Base-by-base conservation (phyloP, 495 filamentous ascomycete species). In the Hypoxylon lienhwacheense region DNA sequence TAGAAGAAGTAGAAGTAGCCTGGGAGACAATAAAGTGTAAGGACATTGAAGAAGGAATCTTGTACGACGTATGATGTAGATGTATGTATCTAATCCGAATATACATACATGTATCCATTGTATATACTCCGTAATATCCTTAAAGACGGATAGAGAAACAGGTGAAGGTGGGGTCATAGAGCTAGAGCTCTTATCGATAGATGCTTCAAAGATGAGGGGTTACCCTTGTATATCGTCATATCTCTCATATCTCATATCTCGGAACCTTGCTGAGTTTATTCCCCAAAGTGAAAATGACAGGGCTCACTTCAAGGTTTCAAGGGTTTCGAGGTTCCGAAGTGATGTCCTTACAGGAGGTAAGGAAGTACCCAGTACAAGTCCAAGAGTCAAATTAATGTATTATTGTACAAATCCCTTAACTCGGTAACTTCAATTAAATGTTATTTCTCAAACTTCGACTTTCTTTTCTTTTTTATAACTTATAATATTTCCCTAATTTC, bases 181-280 rank as follows among this genome's bases (percentile, higher is more conserved):
- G 45, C 50, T 50, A 41, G 28, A 24, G 22, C 45, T 35, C 46
- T 55, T 61, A 47, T 61, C 57, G 57, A 61, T 61, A 61, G n/a
- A 46, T 39, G 22, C 1, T 2, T 10, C 46, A 25, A 28, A 55
- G 45, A 44, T 50, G 57, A 61, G 57, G 57, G 57, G 57, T 59
- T n/a, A 7, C 5, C 10, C 7, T 16, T 42, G 15, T 37, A 37
- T 36, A 37, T 37, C 11, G 8, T 37, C n/a, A n/a, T n/a, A n/a
- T n/a, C n/a, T n/a, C n/a, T n/a, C n/a, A n/a, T n/a, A n/a, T n/a
- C n/a, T n/a, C n/a, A n/a, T n/a, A n/a, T n/a, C n/a, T n/a, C n/a
- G n/a, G n/a, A n/a, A n/a, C n/a, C n/a, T n/a, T n/a, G n/a, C n/a
- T n/a, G n/a, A n/a, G n/a, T n/a, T n/a, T n/a, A n/a, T n/a, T n/a